Base-by-base conservation (phyloP, 176 grass and related monocot genomes). In the Juncus inflexus region DNA sequence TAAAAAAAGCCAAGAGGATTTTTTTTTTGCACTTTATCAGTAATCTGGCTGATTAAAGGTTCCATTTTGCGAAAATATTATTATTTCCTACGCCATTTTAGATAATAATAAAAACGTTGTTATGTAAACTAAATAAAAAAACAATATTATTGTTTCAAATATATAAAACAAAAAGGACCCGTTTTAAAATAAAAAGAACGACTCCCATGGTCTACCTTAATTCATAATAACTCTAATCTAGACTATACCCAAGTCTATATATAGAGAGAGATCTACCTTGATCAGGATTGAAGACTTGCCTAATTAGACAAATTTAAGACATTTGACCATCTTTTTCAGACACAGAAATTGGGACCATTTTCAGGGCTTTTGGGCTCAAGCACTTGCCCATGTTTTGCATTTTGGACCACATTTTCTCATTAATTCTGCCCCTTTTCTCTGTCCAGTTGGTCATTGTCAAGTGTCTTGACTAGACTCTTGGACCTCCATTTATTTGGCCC, bases 391-490 rank as follows among this genome's bases (percentile, higher is more conserved):
- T 42, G 54, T 71, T 47, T 43, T 71, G 54, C 67, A 71, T 58
- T 71, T 70, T 71, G 67, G 53, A 71, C 67, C 67, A 71, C 53
- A 16, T 43, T 58, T 35, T 70, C 36, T 35, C 52, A 58, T 70
- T 58, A 43, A 70, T 16, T 70, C 67, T 70, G 67, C n/a, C 52
- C 67, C 53, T 16, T 70, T 15, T 70, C 50, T 74, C 49, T 63
- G 12, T 15, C 58, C 37, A 76, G 59, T 66, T 64, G 41, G 73
- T 65, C 73, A 52, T 76, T 76, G 61, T 76, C 73, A 76, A 55
- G 37, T 64, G 45, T 76, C 73, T 64, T 40, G 12, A 65, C 60
- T 50, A 64, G 35, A 56, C 39, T 14, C 54, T 59, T 59, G 53
- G 67, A 70, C 39, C 52, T 35, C 7, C 54, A 3, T 15, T 42